Percentiles rank a stretch among this genome's conserved stretches.
Conservation (phyloP, 73 alveolate genomes). For the Stentor roeselii region DNA sequence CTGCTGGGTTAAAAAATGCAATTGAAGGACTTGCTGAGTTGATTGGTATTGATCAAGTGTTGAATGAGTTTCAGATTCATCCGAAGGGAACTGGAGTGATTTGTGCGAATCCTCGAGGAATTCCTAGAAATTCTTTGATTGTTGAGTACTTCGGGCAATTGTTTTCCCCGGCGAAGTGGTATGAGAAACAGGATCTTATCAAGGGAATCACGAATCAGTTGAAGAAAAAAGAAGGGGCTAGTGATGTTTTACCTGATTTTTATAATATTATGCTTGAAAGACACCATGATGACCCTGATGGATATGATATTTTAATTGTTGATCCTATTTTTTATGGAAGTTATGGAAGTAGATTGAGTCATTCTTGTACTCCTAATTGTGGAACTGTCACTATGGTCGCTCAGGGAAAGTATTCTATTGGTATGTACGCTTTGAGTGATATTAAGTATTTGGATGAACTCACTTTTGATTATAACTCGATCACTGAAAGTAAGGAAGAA, state of each 20-base stretch:
- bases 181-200: constrained; percentile 95
- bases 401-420: constrained; percentile 87
- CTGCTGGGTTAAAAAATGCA: constrained; percentile 64
- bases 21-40: constrained; percentile 44
- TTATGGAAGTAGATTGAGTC: constrained; percentile 91
- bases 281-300: constrained; percentile 93
- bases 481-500: constrained; percentile 94
- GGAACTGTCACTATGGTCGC: constrained; percentile 89
- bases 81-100: constrained; percentile 96
- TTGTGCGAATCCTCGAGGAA: constrained; percentile 86
- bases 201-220: constrained; percentile 75
- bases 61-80: constrained; percentile 78
- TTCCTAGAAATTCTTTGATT: constrained; percentile 81
- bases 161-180: constrained; percentile 96
- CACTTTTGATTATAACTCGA: constrained; percentile 93
- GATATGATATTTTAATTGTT: constrained; percentile 88
- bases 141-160: constrained; percentile 96
- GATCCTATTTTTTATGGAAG: constrained; percentile 95
- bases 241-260: constrained; percentile 83
- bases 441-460: constrained; percentile 93
- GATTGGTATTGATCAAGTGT: constrained; percentile 40
- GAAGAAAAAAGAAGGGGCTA: constrained; percentile 66
- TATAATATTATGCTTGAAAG: constrained; percentile 96
- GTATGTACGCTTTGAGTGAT: constrained; percentile 96
- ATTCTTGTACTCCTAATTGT: constrained; percentile 96